Evolutionary conservation across 2,329 filamentous ascomycete genomes (phyloP).

Genomic region (Myriangium duriaei): DNA sequence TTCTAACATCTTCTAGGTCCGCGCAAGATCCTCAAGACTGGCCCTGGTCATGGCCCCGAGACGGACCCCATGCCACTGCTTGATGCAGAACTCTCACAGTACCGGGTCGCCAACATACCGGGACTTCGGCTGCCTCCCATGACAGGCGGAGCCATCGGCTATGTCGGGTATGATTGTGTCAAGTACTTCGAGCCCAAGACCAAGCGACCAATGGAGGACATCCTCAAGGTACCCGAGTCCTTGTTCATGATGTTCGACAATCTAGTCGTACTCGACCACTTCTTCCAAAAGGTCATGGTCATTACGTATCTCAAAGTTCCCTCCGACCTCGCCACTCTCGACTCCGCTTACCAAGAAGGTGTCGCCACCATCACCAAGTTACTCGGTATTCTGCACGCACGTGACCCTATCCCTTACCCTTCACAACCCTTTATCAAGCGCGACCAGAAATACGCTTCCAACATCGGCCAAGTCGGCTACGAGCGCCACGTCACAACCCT

Average conservation of each 20-base stretch:
- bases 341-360: slow-evolving; percentile 57
- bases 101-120: slow-evolving; percentile 71
- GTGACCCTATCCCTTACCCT: slow-evolving; percentile 56
- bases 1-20: slow-evolving; percentile 34
- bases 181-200: slow-evolving; percentile 97
- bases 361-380: slow-evolving; percentile 51
- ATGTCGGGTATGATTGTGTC: slow-evolving; percentile 95
- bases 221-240: slow-evolving; percentile 79
- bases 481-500: slow-evolving; percentile 74
- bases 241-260: slow-evolving; percentile 97
- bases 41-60: slow-evolving; percentile 72
- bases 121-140: slow-evolving; percentile 72
- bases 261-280: slow-evolving; percentile 86
- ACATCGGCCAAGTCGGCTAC: slow-evolving; percentile 81
- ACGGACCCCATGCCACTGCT: slow-evolving; percentile 74
- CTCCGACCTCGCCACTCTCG: slow-evolving; percentile 39
- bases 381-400: slow-evolving; percentile 58
- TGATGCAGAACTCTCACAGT: slow-evolving; percentile 65
- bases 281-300: slow-evolving; percentile 84
- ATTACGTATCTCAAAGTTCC: slow-evolving; percentile 75
- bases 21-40: slow-evolving; percentile 72
- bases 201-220: slow-evolving; percentile 68
- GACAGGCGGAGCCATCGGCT: slow-evolving; percentile 86
- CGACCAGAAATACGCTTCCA: slow-evolving; percentile 73
- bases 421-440: slow-evolving; percentile 59